Evolutionary conservation across 306 rosid species (phyloP).

Genomic region (Boehmeria nivea): DNA sequence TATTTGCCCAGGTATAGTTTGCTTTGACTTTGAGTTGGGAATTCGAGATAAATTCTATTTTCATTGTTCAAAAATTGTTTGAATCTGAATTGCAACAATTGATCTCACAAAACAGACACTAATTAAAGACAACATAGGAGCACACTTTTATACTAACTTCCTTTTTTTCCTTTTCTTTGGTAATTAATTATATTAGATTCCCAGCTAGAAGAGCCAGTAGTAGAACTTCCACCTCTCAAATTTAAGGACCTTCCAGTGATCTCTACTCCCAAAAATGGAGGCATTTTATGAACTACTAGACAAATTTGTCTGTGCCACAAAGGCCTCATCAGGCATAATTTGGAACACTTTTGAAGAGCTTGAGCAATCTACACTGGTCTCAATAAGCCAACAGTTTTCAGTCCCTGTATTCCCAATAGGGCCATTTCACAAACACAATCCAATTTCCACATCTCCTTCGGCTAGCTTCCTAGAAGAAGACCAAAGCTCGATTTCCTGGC

Average conservation of each 20-base stretch:
- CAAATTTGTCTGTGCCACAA: slow-evolving; percentile 21
- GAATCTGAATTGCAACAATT: too few species aligned
- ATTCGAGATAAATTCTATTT: too few species aligned
- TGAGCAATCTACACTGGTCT: slow-evolving; percentile 33
- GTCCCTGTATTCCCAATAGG: slow-evolving; percentile 57
- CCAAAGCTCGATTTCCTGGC: slow-evolving; percentile 53
- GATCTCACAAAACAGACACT: too few species aligned
- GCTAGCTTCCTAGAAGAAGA: slow-evolving; percentile 35
- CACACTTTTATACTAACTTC: not conserved
- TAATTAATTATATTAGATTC: slow-evolving; percentile 37
- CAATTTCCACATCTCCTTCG: slow-evolving; percentile 17
- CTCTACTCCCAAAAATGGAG: slow-evolving; percentile 9
- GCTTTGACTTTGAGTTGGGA: too few species aligned
- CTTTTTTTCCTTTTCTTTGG: not conserved
- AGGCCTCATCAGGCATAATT: slow-evolving; percentile 48
- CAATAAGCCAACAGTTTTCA: slow-evolving; percentile 22
- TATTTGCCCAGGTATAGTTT: too few species aligned
- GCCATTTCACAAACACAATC: slow-evolving; percentile 49
- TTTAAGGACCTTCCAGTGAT: slow-evolving; percentile 49
- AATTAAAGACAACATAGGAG: too few species aligned
- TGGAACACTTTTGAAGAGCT: slow-evolving; percentile 59
- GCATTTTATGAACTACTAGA: slow-evolving; percentile 13
- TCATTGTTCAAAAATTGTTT: too few species aligned
- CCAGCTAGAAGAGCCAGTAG: too few species aligned
- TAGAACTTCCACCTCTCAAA: slow-evolving; percentile 41